phyloP scores from a whole-genome alignment of 2,329 filamentous ascomycete species.

The Fusarium penzigii region DNA sequence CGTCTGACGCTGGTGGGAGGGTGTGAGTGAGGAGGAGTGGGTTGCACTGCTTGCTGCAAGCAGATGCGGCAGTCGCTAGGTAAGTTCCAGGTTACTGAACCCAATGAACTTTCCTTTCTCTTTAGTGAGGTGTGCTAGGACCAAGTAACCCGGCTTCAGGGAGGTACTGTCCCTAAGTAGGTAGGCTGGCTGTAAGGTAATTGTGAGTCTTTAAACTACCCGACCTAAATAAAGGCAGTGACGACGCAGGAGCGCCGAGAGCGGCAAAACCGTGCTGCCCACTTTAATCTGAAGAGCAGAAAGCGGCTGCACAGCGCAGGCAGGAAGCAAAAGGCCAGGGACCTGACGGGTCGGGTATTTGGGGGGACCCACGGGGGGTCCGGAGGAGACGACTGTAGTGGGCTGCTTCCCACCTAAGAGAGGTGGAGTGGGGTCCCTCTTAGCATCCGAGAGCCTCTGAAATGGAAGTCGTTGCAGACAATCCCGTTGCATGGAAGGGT shows the following conservation, averaged over 20 bases:
- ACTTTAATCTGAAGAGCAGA: neutral
- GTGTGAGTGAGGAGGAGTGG: conserved; percentile 24
- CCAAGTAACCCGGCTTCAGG: too few species aligned
- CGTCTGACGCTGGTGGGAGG: conserved; percentile 22
- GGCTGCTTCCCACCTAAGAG: neutral
- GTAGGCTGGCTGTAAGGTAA: too few species aligned
- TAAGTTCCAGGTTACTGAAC: neutral
- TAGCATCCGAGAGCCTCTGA: too few species aligned
- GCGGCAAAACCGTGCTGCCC: neutral
- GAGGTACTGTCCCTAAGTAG: too few species aligned
- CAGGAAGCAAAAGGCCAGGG: neutral
- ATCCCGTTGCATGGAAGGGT: too few species aligned
- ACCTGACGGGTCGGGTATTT: neutral
- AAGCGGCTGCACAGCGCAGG: neutral
- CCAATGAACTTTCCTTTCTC: neutral
- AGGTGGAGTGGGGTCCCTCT: neutral
- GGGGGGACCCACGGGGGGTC: neutral
- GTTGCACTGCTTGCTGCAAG: conserved; percentile 22
- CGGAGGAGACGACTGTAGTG: neutral
- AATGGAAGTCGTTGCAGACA: too few species aligned
- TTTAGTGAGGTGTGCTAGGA: too few species aligned
- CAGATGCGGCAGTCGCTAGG: conserved; percentile 18
- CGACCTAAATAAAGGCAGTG: neutral
- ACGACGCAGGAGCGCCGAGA: neutral
- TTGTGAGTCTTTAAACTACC: too few species aligned